These are phyloP conservation scores for Sporothrix brasiliensis DNA, from an alignment of 2,329 filamentous ascomycete genomes.

Conservation along the genomic window DNA sequence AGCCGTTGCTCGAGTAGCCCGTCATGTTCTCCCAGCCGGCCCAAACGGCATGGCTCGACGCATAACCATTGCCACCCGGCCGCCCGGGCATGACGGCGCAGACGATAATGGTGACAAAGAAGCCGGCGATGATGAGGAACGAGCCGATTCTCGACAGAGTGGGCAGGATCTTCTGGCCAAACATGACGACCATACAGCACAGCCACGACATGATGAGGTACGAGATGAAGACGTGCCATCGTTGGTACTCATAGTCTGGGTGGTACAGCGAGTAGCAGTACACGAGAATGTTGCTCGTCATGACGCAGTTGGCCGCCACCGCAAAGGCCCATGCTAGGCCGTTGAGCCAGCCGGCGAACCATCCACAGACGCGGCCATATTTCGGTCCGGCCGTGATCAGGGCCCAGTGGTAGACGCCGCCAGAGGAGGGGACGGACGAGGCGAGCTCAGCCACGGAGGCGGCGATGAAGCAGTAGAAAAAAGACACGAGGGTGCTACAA, in stretches of 20 bases:
- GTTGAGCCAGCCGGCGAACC: conserved; percentile 53
- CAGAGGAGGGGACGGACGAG: conserved; percentile 63
- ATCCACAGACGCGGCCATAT: conserved; percentile 55
- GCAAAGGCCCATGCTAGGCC: conserved; percentile 49
- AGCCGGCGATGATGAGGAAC: conserved; percentile 58
- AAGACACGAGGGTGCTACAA: conserved; percentile 38
- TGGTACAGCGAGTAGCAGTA: conserved; percentile 52
- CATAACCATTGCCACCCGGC: conserved; percentile 50
- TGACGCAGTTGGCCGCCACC: conserved; percentile 47
- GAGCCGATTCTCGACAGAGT: conserved; percentile 58
- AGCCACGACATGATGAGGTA: conserved; percentile 49
- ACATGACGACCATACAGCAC: conserved; percentile 50
- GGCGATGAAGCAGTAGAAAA: conserved; percentile 62
- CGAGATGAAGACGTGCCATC: conserved; percentile 51
- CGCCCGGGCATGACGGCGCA: conserved; percentile 41
- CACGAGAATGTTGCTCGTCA: conserved; percentile 48
- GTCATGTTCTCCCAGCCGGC: conserved; percentile 46
- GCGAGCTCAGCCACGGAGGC: conserved; percentile 63
- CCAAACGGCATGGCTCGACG: conserved; percentile 47
- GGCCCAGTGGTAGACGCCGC: conserved; percentile 65
- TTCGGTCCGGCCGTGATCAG: conserved; percentile 54
- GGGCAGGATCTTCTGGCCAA: conserved; percentile 58
- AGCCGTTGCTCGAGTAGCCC: conserved; percentile 46
- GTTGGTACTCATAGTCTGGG: conserved; percentile 42
- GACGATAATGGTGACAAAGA: conserved; percentile 43